A percentile compares a stretch with the other conserved stretches of the same genome.
Conservation (phyloP, 306 rosid species). For the Trifolium repens region DNA sequence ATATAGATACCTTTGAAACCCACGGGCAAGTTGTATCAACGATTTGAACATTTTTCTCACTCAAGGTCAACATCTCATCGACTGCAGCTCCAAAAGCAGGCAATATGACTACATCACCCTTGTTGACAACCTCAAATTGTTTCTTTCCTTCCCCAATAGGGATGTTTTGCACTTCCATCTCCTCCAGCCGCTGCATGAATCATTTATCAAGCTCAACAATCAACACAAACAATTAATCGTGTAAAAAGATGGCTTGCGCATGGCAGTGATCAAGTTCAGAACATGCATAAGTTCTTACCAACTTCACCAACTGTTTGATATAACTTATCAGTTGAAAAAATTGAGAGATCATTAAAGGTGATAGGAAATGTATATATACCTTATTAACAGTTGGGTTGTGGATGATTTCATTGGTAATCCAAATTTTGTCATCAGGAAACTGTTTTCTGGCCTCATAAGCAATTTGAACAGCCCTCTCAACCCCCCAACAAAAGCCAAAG, state of each 20-base stretch:
- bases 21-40: slow-evolving; percentile 99
- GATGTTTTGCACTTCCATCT: slow-evolving; percentile 77
- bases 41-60: slow-evolving; percentile 78
- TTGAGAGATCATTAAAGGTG: neutral
- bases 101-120: slow-evolving; percentile 91
- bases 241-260: neutral
- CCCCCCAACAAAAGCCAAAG: slow-evolving; percentile 98
- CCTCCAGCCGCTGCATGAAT: slow-evolving; percentile 72
- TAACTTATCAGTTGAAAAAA: slow-evolving; percentile 4
- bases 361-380: slow-evolving; percentile 50
- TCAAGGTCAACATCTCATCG: slow-evolving; percentile 90
- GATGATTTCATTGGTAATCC: slow-evolving; percentile 96
- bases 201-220: slow-evolving; percentile 9
- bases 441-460: slow-evolving; percentile 98
- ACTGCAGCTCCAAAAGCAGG: slow-evolving; percentile 99
- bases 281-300: neutral
- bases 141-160: slow-evolving; percentile 73
- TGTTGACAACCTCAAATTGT: slow-evolving; percentile 76
- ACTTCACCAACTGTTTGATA: slow-evolving; percentile 4
- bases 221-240: neutral
- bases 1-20: slow-evolving; percentile 83
- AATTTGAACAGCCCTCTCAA: slow-evolving; percentile 96
- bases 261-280: slow-evolving; percentile 23
- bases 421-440: slow-evolving; percentile 77
- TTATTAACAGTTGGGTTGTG: slow-evolving; percentile 95